Conservation (phyloP, 148 eudicot genomes). For the Polygonum aviculare region DNA sequence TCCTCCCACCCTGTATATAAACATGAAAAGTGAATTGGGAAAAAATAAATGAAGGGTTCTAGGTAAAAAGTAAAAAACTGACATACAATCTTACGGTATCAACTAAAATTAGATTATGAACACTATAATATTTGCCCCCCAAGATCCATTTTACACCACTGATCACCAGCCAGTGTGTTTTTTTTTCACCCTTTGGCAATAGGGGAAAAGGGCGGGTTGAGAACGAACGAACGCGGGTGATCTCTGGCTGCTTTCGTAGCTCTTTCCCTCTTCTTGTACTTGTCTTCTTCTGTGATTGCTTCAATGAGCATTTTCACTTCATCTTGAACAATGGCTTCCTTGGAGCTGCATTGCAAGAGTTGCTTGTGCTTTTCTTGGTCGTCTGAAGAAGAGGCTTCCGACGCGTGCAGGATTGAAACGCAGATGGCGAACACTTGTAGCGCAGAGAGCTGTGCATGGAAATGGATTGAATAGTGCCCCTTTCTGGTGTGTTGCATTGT, state of each 20-base stretch:
- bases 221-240: slow-evolving; percentile 40
- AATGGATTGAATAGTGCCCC: slow-evolving; percentile 57
- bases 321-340: slow-evolving; percentile 47
- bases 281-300: slow-evolving; percentile 51
- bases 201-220: slow-evolving; percentile 94
- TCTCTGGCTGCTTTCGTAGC: slow-evolving; percentile 26
- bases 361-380: slow-evolving; percentile 43
- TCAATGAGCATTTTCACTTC: slow-evolving; percentile 56
- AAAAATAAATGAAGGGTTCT: background rate
- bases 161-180: background rate
- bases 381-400: slow-evolving; percentile 41
- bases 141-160: background rate
- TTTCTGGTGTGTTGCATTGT: slow-evolving; percentile 37
- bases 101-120: background rate
- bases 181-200: slow-evolving; percentile 52
- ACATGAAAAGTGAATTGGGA: background rate
- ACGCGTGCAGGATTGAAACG: slow-evolving; percentile 63
- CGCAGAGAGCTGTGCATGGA: slow-evolving; percentile 74
- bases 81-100: background rate
- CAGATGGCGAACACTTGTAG: slow-evolving; percentile 82
- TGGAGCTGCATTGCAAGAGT: slow-evolving; percentile 40
- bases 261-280: slow-evolving; percentile 30
- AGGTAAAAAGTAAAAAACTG: background rate
- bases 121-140: background rate
- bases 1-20: background rate